Percentiles rank a stretch among this genome's conserved stretches.
Conservation (phyloP, 345 rosid species). For the Citrus medica region DNA sequence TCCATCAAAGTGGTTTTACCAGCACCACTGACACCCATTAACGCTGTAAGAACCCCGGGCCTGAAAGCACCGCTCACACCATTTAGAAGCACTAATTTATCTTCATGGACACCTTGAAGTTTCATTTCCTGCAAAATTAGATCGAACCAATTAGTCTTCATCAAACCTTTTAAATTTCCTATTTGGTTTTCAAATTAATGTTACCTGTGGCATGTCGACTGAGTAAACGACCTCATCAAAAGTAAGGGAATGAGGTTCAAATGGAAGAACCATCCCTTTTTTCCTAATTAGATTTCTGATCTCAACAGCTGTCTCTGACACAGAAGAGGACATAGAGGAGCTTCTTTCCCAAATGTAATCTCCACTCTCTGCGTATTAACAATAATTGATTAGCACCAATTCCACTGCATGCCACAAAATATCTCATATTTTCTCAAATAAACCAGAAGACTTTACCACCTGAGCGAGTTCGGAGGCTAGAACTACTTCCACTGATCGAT, state of each 20-base stretch:
- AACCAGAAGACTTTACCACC: conserved; percentile 12
- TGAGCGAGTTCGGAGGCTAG: conserved; percentile 10
- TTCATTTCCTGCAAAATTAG: conserved; percentile 45
- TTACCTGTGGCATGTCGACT: conserved; percentile 81
- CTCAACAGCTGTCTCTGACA: conserved; percentile 19
- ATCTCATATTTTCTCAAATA: not conserved
- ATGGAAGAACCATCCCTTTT: conserved; percentile 82
- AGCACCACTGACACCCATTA: conserved; percentile 58
- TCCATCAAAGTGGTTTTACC: conserved; percentile 64
- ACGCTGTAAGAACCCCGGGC: conserved; percentile 58
- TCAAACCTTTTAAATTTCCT: not conserved
- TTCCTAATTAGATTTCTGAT: conserved; percentile 19
- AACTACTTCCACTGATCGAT: conserved; percentile 17
- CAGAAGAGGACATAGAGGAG: conserved; percentile 12
- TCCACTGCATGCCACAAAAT: not conserved
- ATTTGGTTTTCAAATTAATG: not conserved
- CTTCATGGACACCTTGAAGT: conserved; percentile 32
- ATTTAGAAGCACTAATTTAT: conserved; percentile 43
- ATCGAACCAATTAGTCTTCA: not conserved
- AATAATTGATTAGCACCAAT: not conserved
- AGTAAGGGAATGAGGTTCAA: conserved; percentile 63
- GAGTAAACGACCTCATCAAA: conserved; percentile 58
- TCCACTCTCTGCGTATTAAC: conserved; percentile 7
- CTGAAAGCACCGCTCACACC: conserved; percentile 51
- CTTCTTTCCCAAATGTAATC: conserved; percentile 16